Evolutionary conservation across 164 flowering plant species (phyloP).

Genomic region (Akebia trifoliata): DNA sequence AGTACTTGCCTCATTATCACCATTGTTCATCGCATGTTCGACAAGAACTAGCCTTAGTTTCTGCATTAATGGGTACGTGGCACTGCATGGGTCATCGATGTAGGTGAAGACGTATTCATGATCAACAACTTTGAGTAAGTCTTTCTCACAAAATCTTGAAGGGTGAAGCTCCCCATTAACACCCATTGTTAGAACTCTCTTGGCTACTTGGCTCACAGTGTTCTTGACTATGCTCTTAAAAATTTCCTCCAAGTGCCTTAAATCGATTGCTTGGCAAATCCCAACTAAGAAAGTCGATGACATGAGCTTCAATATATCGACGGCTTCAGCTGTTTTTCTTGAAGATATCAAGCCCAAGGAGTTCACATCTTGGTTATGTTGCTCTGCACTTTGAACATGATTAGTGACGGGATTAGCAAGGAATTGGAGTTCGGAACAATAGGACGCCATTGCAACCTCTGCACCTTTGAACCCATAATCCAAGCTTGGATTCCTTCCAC

Average conservation of each 20-base stretch:
- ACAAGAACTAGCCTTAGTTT: conserved; percentile 51
- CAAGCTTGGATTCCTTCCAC: conserved; percentile 64
- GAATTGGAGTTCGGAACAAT: conserved; percentile 61
- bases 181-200: conserved; percentile 39
- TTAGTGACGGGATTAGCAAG: conserved; percentile 64
- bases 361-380: conserved; percentile 68
- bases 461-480: conserved; percentile 64
- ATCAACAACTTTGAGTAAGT: conserved; percentile 52
- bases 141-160: conserved; percentile 55
- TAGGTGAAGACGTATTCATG: conserved; percentile 43
- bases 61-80: conserved; percentile 49
- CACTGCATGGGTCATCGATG: conserved; percentile 54
- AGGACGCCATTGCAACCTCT: conserved; percentile 58
- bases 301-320: conserved; percentile 59
- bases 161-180: conserved; percentile 55
- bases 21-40: conserved; percentile 45
- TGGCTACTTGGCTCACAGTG: conserved; percentile 47
- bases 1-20: conserved; percentile 28
- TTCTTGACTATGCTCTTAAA: conserved; percentile 45
- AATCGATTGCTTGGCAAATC: conserved; percentile 55
- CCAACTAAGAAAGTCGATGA: conserved; percentile 49
- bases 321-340: conserved; percentile 51
- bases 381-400: conserved; percentile 68
- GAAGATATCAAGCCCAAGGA: conserved; percentile 60
- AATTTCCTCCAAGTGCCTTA: conserved; percentile 64